A percentile compares a stretch with the other conserved stretches of the same genome.
These are phyloP conservation scores for Ogataea zsoltii DNA, from an alignment of 805 yeast genomes.

Conservation along the genomic window DNA sequence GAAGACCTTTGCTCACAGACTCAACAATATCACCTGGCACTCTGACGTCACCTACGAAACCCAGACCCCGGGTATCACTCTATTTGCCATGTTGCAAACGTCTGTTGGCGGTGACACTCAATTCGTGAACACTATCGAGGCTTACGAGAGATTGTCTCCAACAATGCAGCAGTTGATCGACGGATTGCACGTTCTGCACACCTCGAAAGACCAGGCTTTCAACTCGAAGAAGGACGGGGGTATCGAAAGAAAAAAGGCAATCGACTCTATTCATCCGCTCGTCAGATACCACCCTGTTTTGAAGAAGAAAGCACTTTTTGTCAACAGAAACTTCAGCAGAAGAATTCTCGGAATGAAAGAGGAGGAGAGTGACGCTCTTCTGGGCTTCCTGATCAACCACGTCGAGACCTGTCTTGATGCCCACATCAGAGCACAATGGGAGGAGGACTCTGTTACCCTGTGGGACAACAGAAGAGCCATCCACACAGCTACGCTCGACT, in stretches of 20 bases:
- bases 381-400: slow-evolving; percentile 56
- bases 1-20: slow-evolving; percentile 36
- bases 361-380: slow-evolving; percentile 65
- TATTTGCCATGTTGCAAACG: slow-evolving; percentile 59
- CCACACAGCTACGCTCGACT: slow-evolving; percentile 72
- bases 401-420: slow-evolving; percentile 55
- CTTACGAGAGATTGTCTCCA: slow-evolving; percentile 70
- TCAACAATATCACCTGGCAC: slow-evolving; percentile 57
- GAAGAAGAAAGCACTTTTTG: slow-evolving; percentile 56
- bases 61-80: slow-evolving; percentile 72
- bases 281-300: slow-evolving; percentile 75
- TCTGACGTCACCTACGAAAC: slow-evolving; percentile 73
- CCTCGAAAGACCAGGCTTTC: slow-evolving; percentile 69
- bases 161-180: slow-evolving; percentile 56
- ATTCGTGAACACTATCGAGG: slow-evolving; percentile 70
- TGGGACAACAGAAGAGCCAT: slow-evolving; percentile 79
- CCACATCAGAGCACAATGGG: slow-evolving; percentile 72
- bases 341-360: slow-evolving; percentile 70
- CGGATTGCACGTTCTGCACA: slow-evolving; percentile 67
- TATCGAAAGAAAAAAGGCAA: slow-evolving; percentile 63
- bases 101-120: slow-evolving; percentile 75
- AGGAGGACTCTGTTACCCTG: slow-evolving; percentile 64
- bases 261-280: slow-evolving; percentile 66
- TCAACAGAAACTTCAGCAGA: slow-evolving; percentile 63
- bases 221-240: slow-evolving; percentile 58